Evolutionary conservation across 2,329 filamentous ascomycete species (phyloP).

Genomic region (Cytospora piceae): DNA sequence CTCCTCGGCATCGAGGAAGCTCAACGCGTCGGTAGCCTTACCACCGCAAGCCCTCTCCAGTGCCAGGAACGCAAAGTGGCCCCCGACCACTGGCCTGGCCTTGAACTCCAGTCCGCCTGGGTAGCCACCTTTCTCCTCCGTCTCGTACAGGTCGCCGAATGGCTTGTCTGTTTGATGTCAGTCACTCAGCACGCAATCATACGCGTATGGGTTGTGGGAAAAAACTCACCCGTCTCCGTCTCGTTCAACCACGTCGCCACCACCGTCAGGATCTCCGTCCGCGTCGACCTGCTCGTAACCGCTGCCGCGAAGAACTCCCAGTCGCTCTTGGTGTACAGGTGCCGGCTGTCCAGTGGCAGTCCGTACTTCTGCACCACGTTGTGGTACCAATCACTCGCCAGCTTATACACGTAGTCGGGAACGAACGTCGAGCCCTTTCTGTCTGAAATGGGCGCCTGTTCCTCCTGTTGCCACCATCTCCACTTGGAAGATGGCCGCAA

Average conservation of each 20-base stretch:
- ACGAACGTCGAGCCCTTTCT: slow-evolving; percentile 58
- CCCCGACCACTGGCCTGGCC: slow-evolving; percentile 81
- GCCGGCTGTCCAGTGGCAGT: slow-evolving; percentile 78
- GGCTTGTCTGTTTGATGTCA: slow-evolving; percentile 60
- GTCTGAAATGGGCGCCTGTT: slow-evolving; percentile 31
- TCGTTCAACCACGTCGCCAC: slow-evolving; percentile 85
- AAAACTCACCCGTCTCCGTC: slow-evolving; percentile 63
- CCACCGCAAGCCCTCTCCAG: slow-evolving; percentile 79
- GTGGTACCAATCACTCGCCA: slow-evolving; percentile 81
- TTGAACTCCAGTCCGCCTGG: slow-evolving; percentile 73
- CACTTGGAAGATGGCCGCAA: slow-evolving; percentile 22
- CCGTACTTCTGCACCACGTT: slow-evolving; percentile 81
- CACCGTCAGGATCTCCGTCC: slow-evolving; percentile 71
- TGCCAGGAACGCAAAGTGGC: slow-evolving; percentile 85
- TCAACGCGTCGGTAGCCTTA: slow-evolving; percentile 61
- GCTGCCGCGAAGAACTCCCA: slow-evolving; percentile 91
- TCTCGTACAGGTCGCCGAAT: slow-evolving; percentile 82
- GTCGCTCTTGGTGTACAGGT: slow-evolving; percentile 86
- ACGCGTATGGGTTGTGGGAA: not conserved
- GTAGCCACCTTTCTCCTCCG: slow-evolving; percentile 75
- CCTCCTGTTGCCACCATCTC: slow-evolving; percentile 28
- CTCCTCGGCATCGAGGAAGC: slow-evolving; percentile 48
- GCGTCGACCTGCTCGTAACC: slow-evolving; percentile 69
- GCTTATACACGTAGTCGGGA: slow-evolving; percentile 74
- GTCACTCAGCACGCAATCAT: slow-evolving; percentile 28